phyloP scores from a whole-genome alignment of 345 rosid genomes.

The Limnanthes douglasii region DNA sequence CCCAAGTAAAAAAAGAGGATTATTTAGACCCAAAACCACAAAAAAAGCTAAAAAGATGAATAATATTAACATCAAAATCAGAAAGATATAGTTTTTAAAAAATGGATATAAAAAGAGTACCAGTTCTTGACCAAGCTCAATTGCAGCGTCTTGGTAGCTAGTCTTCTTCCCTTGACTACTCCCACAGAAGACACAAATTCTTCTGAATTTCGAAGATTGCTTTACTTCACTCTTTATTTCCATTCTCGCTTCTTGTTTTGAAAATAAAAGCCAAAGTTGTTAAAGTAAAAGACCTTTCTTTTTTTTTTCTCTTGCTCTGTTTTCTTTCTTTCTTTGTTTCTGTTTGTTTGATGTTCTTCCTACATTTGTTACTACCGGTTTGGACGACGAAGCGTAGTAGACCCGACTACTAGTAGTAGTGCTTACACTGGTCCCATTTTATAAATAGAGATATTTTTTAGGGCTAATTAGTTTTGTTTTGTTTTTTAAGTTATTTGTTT shows the following conservation, averaged over 20 bases:
- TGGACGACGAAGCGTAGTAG: constrained; percentile 7
- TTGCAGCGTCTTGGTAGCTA: constrained; percentile 84
- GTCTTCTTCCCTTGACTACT: constrained; percentile 78
- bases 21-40: constrained; percentile 4
- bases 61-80: too few relatives aligned
- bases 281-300: constrained; percentile 4
- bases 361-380: too few relatives aligned
- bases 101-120: too few relatives aligned
- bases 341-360: too few relatives aligned
- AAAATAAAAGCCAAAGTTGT: neutral
- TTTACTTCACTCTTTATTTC: constrained; percentile 27
- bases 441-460: too few relatives aligned
- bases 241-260: constrained; percentile 14
- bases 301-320: constrained; percentile 3
- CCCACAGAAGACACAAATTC: constrained; percentile 83
- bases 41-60: neutral
- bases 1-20: neutral
- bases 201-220: constrained; percentile 40
- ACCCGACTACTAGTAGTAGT: constrained; percentile 7
- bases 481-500: too few relatives aligned
- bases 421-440: constrained; percentile 6
- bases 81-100: constrained; percentile 4
- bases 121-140: constrained; percentile 74
- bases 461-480: too few relatives aligned
- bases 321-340: too few relatives aligned